Evolutionary conservation across 805 yeast genomes (phyloP).

Genomic region (Danielozyma ontarioensis): DNA sequence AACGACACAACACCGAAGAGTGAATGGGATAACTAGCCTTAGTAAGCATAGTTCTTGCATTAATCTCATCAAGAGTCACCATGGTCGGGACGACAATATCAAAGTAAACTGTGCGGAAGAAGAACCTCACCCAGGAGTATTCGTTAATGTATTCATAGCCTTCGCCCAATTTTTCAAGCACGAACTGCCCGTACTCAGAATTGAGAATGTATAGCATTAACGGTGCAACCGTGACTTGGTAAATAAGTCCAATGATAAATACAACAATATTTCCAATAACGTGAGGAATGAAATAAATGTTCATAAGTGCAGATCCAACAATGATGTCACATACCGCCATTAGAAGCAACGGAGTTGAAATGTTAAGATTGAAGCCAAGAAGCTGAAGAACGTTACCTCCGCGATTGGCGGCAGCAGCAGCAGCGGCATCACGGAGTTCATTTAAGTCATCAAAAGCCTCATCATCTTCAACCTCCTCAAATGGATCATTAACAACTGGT

Average conservation of each 20-base stretch:
- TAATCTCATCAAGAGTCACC: slow-evolving; percentile 10
- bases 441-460: slow-evolving; percentile 6
- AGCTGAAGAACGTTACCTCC: slow-evolving; percentile 29
- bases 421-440: slow-evolving; percentile 5
- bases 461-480: slow-evolving; percentile 7
- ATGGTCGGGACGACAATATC: slow-evolving; percentile 15
- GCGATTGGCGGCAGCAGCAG: slow-evolving; percentile 5
- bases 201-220: too few species aligned
- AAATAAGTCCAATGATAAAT: slow-evolving; percentile 8
- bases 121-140: too few species aligned
- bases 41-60: slow-evolving; percentile 3
- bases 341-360: slow-evolving; percentile 31
- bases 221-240: neutral
- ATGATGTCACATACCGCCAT: slow-evolving; percentile 26
- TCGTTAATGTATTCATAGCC: slow-evolving; percentile 1
- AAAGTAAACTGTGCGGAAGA: slow-evolving; percentile 9
- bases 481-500: slow-evolving; percentile 2
- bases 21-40: slow-evolving; percentile 12
- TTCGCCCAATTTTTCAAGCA: neutral
- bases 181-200: too few species aligned
- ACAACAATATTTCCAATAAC: slow-evolving; percentile 32
- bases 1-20: slow-evolving; percentile 32
- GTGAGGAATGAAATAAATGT: slow-evolving; percentile 46
- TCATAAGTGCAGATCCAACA: slow-evolving; percentile 32
- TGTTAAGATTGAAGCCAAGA: slow-evolving; percentile 30